phyloP scores from a whole-genome alignment of 805 yeast genomes.

The Phaffomyces thermotolerans region DNA sequence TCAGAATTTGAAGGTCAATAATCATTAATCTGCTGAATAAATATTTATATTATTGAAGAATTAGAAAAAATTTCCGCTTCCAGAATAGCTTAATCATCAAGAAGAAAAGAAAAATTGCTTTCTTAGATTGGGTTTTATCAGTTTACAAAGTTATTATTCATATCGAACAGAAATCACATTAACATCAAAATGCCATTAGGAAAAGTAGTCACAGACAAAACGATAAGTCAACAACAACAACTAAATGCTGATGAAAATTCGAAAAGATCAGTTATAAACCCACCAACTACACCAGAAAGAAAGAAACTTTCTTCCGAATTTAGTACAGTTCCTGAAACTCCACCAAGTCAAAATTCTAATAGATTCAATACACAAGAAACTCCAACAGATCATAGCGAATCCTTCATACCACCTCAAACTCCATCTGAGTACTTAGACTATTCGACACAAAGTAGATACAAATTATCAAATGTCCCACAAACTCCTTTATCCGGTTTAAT shows the following conservation, averaged over 20 bases:
- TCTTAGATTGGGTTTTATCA: too few relatives aligned
- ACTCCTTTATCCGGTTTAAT: slow-evolving; percentile 13
- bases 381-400: slow-evolving; percentile 12
- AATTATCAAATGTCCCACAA: slow-evolving; percentile 19
- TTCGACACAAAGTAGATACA: slow-evolving; percentile 1
- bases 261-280: background rate
- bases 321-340: slow-evolving; percentile 16
- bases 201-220: too few relatives aligned
- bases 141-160: too few relatives aligned
- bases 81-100: too few relatives aligned
- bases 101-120: too few relatives aligned
- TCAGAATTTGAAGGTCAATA: too few relatives aligned
- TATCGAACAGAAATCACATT: too few relatives aligned
- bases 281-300: slow-evolving; percentile 13
- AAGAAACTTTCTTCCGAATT: slow-evolving; percentile 1
- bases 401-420: slow-evolving; percentile 17
- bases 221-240: too few relatives aligned
- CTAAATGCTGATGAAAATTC: background rate
- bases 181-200: too few relatives aligned
- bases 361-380: slow-evolving; percentile 9
- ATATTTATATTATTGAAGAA: too few relatives aligned
- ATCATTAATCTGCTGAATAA: too few relatives aligned
- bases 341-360: slow-evolving; percentile 11
- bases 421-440: slow-evolving; percentile 13
- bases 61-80: too few relatives aligned